Evolutionary conservation across 2,329 filamentous ascomycete species (phyloP).

Genomic region (Talaromyces rugulosus): DNA sequence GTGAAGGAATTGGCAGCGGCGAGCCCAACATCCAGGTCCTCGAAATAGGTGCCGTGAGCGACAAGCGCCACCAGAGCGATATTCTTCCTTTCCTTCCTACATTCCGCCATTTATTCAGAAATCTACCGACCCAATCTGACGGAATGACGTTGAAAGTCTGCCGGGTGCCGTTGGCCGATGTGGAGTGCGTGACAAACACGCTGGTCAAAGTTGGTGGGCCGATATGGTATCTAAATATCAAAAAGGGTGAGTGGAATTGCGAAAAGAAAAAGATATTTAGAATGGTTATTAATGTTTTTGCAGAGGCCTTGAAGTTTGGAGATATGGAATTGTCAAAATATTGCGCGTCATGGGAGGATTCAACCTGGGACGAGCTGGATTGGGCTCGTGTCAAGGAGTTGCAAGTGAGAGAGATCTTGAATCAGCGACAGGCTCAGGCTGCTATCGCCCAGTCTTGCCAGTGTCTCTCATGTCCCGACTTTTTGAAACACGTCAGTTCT

Average conservation of each 20-base stretch:
- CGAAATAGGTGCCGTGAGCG: constrained; percentile 66
- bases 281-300: not conserved
- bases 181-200: constrained; percentile 80
- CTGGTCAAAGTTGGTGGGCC: constrained; percentile 50
- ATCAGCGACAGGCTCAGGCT: constrained; percentile 64
- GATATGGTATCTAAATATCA: constrained; percentile 45
- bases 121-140: constrained; percentile 61
- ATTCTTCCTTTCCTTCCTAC: constrained; percentile 74
- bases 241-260: constrained; percentile 39
- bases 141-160: constrained; percentile 65
- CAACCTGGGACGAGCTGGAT: constrained; percentile 79
- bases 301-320: constrained; percentile 54
- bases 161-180: constrained; percentile 68
- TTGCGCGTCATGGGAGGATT: constrained; percentile 68
- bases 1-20: constrained; percentile 67
- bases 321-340: constrained; percentile 66
- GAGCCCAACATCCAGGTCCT: constrained; percentile 71
- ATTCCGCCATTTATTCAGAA: constrained; percentile 64
- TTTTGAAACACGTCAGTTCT: constrained; percentile 76
- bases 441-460: constrained; percentile 59
- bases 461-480: constrained; percentile 68
- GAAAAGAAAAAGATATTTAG: not conserved
- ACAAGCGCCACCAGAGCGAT: constrained; percentile 74
- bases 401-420: constrained; percentile 71
- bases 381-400: constrained; percentile 79